Conservation (phyloP, 768 basidiomycete species). For the Lepiota subincarnata region DNA sequence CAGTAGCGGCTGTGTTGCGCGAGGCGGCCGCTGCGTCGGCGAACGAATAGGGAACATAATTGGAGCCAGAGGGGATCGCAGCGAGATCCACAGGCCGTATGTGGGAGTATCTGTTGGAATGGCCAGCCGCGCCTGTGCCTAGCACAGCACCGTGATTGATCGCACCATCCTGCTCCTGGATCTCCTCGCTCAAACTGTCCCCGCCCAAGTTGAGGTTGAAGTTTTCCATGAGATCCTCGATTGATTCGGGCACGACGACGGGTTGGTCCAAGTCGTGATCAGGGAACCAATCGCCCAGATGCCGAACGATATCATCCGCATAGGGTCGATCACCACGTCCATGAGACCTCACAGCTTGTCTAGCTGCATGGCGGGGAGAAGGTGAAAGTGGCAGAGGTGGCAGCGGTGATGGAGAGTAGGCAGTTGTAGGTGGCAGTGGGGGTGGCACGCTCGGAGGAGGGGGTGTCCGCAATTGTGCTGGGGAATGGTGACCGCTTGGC, state of each 20-base stretch:
- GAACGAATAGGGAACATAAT: too few species aligned
- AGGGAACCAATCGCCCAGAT: slow-evolving; percentile 84
- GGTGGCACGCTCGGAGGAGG: background rate
- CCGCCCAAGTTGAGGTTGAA: slow-evolving; percentile 6
- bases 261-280: slow-evolving; percentile 85
- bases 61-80: background rate
- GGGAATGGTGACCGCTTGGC: background rate
- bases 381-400: background rate
- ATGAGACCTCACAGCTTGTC: background rate
- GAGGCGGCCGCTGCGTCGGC: too few species aligned
- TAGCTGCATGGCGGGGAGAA: background rate
- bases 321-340: slow-evolving; percentile 54
- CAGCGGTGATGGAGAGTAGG: background rate
- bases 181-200: background rate
- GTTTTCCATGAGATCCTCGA: slow-evolving; percentile 1
- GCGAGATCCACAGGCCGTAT: slow-evolving; percentile 3
- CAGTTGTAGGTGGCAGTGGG: background rate
- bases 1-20: too few species aligned
- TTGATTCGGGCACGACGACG: slow-evolving; percentile 54
- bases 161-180: too few species aligned
- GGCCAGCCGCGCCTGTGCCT: too few species aligned
- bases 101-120: slow-evolving; percentile 4
- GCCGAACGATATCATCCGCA: slow-evolving; percentile 74
- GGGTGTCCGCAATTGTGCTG: slow-evolving; percentile 2
- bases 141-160: too few species aligned